Conservation (phyloP, 2,329 filamentous ascomycete species). For the Neonectria hederae region DNA sequence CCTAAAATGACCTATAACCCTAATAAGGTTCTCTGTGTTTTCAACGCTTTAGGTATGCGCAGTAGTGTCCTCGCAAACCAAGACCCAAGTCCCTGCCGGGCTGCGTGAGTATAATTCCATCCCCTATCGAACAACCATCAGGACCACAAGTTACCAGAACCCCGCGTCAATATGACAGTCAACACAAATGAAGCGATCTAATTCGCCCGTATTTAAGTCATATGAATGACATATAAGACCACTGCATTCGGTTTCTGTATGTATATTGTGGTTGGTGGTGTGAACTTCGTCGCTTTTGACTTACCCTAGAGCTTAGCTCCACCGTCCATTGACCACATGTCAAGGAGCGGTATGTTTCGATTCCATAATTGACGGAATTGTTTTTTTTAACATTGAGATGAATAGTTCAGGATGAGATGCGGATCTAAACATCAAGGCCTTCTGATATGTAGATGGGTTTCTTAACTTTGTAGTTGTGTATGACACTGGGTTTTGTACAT, state of each 20-base stretch:
- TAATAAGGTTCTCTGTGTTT: too few relatives aligned
- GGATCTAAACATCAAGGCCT: too few relatives aligned
- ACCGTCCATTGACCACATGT: neutral
- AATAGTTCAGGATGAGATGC: too few relatives aligned
- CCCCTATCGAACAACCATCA: neutral
- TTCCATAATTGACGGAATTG: neutral
- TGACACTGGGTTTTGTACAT: too few relatives aligned
- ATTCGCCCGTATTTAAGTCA: neutral
- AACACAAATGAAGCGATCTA: neutral
- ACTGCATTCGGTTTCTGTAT: neutral
- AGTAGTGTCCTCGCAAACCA: neutral
- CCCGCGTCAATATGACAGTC: neutral
- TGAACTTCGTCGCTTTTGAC: neutral
- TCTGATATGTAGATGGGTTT: too few relatives aligned
- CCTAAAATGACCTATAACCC: too few relatives aligned
- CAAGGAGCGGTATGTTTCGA: neutral
- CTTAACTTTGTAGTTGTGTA: too few relatives aligned
- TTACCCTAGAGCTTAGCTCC: neutral
- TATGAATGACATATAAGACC: rapidly evolving
- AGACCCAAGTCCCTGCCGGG: neutral
- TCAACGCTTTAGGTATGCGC: too few relatives aligned
- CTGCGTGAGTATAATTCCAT: neutral
- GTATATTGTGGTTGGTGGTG: neutral
- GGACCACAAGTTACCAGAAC: neutral
- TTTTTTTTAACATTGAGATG: too few relatives aligned